Percentiles rank a stretch among this genome's conserved stretches.
Conservation (phyloP, 768 basidiomycete species). For the Sarcomyxa edulis region DNA sequence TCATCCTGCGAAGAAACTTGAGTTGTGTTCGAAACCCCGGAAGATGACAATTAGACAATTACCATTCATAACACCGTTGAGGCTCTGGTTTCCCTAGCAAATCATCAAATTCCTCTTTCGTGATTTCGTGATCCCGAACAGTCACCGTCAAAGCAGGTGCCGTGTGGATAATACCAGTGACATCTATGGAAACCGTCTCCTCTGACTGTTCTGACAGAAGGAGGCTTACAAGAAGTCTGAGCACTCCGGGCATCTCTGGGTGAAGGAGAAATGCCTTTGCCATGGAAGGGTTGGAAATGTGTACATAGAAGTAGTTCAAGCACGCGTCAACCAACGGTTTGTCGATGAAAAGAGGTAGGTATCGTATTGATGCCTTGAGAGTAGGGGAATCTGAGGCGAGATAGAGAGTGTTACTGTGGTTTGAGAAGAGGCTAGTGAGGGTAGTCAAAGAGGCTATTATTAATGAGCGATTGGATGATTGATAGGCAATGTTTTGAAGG, state of each 20-base stretch:
- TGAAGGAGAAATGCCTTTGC: conserved; percentile 74
- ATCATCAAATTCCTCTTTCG: conserved; percentile 60
- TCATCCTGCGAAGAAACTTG: conserved; percentile 83
- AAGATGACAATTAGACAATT: conserved; percentile 12
- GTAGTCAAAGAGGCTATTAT: conserved; percentile 61
- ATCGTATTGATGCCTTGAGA: conserved; percentile 58
- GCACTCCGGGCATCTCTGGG: conserved; percentile 61
- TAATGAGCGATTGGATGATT: conserved; percentile 68
- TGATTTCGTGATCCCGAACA: conserved; percentile 60
- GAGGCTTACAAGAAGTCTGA: conserved; percentile 63
- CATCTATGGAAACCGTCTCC: conserved; percentile 57
- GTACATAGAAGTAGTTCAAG: conserved; percentile 69
- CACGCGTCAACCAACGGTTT: conserved; percentile 64
- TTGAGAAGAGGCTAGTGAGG: conserved; percentile 58
- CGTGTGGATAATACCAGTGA: conserved; percentile 55
- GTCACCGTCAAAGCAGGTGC: conserved; percentile 44
- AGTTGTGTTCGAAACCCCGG: too few relatives aligned
- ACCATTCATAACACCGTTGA: conserved; percentile 82
- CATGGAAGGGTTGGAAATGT: conserved; percentile 70
- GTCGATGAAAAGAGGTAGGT: conserved; percentile 70
- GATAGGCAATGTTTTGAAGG: conserved; percentile 48
- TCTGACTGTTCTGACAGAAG: conserved; percentile 69
- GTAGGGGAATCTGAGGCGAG: conserved; percentile 53
- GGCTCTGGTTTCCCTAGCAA: conserved; percentile 63
- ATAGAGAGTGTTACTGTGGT: conserved; percentile 51